phyloP scores from a whole-genome alignment of 345 rosid species.

The Erysimum cheiranthoides region DNA sequence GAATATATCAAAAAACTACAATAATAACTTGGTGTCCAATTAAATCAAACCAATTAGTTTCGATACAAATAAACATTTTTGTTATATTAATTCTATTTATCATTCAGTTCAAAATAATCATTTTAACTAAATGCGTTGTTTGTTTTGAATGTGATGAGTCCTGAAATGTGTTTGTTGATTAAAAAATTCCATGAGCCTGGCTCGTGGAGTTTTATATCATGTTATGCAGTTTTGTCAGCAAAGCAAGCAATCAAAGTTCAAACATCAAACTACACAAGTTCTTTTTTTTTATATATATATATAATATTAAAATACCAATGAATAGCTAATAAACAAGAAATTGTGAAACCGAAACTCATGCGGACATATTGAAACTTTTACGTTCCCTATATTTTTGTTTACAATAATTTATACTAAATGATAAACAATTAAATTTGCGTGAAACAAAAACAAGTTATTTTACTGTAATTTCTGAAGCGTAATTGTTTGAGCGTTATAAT shows the following conservation, averaged over 20 bases:
- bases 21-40: neutral
- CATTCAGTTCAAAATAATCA: neutral
- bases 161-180: neutral
- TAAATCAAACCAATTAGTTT: neutral
- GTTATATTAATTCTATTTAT: neutral
- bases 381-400: conserved; percentile 20
- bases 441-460: neutral
- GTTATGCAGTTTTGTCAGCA: too few species aligned
- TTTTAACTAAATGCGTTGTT: neutral
- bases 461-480: neutral
- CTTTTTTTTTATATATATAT: too few species aligned
- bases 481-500: neutral
- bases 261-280: too few species aligned
- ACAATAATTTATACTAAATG: neutral
- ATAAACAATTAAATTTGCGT: neutral
- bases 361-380: conserved; percentile 5
- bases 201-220: too few species aligned
- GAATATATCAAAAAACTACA: conserved; percentile 34
- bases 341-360: conserved; percentile 25
- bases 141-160: neutral
- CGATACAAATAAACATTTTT: neutral
- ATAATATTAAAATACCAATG: too few species aligned
- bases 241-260: too few species aligned
- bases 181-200: neutral
- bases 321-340: neutral